Conservation (phyloP, 2,329 filamentous ascomycete species). For the Hypoxylon sp. region DNA sequence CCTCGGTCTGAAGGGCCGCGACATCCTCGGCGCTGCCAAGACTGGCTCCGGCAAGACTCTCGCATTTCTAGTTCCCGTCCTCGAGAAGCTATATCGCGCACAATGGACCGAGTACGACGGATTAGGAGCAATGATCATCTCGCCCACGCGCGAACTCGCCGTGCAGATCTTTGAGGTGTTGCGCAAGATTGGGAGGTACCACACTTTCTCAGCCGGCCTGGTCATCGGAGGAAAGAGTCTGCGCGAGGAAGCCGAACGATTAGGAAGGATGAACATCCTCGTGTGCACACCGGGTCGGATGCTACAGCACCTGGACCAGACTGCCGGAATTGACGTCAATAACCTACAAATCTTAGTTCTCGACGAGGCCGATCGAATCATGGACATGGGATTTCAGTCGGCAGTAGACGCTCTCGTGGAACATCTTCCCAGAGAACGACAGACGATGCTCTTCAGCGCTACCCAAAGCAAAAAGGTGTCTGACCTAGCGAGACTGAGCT, state of each 20-base stretch:
- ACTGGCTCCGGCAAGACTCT: constrained; percentile 96
- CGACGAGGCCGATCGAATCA: constrained; percentile 94
- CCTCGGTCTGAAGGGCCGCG: constrained; percentile 81
- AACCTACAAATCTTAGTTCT: constrained; percentile 92
- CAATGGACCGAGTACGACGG: constrained; percentile 93
- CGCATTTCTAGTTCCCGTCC: constrained; percentile 87
- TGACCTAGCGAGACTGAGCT: constrained; percentile 85
- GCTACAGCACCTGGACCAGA: constrained; percentile 95
- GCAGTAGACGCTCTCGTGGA: constrained; percentile 93
- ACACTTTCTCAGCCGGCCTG: constrained; percentile 89
- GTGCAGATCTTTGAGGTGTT: constrained; percentile 97
- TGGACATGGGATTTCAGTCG: constrained; percentile 95
- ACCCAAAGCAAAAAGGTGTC: constrained; percentile 96
- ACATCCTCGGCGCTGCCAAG: constrained; percentile 94
- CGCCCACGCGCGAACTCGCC: constrained; percentile 91
- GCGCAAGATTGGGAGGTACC: constrained; percentile 85
- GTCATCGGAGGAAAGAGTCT: constrained; percentile 93
- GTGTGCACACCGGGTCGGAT: constrained; percentile 95
- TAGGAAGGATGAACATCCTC: constrained; percentile 94
- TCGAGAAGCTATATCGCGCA: constrained; percentile 89
- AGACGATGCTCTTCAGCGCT: constrained; percentile 94
- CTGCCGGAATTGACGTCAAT: constrained; percentile 85
- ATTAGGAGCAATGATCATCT: constrained; percentile 89
- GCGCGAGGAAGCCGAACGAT: constrained; percentile 82
- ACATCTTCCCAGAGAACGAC: constrained; percentile 83